Percentiles rank a stretch among this genome's conserved stretches.
Conservation (phyloP, 306 rosid genomes). For the Quercus engelmannii region DNA sequence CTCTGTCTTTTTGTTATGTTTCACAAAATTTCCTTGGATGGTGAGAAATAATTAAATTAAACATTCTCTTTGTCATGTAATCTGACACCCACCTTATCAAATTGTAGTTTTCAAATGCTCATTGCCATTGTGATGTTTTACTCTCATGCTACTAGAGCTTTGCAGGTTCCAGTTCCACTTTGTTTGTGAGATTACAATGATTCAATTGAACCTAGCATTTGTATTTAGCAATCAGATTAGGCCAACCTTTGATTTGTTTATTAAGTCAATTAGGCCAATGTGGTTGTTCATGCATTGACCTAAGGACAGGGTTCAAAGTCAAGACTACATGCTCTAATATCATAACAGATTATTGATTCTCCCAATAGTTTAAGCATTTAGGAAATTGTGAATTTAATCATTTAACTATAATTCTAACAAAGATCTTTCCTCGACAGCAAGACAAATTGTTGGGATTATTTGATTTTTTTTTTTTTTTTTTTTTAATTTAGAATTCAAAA, state of each 20-base stretch:
- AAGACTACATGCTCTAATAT: no score
- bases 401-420: no score
- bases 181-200: not conserved
- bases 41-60: not conserved
- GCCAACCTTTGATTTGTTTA: not conserved
- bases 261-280: not conserved
- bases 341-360: no score
- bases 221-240: not conserved
- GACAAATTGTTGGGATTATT: not conserved
- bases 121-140: not conserved
- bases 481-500: not conserved
- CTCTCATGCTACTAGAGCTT: not conserved
- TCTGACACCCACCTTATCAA: not conserved
- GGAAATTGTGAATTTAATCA: not conserved
- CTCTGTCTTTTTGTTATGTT: not conserved
- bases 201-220: not conserved
- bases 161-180: no score
- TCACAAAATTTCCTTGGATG: not conserved
- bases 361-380: not conserved
- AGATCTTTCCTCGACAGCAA: not conserved
- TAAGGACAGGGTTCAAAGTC: not conserved
- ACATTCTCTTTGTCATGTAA: not conserved
- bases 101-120: not conserved
- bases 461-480: not conserved
- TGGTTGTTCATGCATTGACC: not conserved